Evolutionary conservation across 306 rosid genomes (phyloP).

Genomic region (Biancaea sappan): DNA sequence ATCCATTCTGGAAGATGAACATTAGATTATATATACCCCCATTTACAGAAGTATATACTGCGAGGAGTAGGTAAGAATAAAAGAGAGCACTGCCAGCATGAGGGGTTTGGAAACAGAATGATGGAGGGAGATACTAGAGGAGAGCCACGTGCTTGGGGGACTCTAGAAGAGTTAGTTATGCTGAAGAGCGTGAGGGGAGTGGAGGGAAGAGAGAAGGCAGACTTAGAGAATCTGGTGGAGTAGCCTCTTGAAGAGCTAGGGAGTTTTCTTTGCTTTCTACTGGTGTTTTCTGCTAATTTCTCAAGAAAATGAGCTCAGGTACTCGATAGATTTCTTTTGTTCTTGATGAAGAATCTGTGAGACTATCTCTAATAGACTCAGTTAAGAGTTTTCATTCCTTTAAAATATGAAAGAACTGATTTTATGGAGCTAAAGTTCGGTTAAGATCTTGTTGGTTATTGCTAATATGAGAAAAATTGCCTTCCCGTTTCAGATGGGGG

Average conservation of each 20-base stretch:
- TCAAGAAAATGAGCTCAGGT: not conserved
- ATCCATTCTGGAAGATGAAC: not conserved
- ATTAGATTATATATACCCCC: constrained; percentile 5
- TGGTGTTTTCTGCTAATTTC: not conserved
- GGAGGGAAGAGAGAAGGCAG: not conserved
- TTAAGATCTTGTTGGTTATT: constrained; percentile 19
- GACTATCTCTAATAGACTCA: not conserved
- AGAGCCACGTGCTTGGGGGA: not conserved
- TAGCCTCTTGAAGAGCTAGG: not conserved
- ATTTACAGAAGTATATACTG: not conserved
- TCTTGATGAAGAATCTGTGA: constrained; percentile 6
- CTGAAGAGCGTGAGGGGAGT: not conserved
- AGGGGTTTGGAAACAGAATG: not conserved
- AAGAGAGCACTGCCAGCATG: not conserved
- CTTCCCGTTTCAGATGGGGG: constrained; percentile 65
- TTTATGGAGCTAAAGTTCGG: not conserved
- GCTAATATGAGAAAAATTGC: constrained; percentile 29
- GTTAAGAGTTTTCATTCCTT: not conserved
- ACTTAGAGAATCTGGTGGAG: not conserved
- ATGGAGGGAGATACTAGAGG: not conserved
- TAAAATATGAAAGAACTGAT: not conserved
- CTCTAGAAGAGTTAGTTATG: not conserved
- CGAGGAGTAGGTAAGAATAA: no score
- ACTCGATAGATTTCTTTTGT: not conserved
- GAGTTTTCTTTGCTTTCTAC: not conserved